Conservation (phyloP, 176 grass and related monocot genomes). For the Zoysia japonica region DNA sequence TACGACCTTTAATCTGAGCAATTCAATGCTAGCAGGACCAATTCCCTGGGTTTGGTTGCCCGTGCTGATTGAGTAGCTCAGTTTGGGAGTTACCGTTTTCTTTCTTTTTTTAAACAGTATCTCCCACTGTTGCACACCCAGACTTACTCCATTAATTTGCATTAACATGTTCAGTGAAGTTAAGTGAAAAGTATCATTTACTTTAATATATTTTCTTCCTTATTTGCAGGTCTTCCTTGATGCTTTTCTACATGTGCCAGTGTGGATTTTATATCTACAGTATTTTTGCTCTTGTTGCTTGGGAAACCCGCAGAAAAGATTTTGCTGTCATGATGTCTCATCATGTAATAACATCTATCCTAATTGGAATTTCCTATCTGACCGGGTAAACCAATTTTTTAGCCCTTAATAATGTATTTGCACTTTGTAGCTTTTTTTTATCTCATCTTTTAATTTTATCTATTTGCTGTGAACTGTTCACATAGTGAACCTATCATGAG, state of each 20-base stretch:
- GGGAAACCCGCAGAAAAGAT: conserved; percentile 99
- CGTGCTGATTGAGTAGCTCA: conserved; percentile 8
- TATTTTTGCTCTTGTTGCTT: conserved; percentile 88
- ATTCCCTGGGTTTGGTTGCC: conserved; percentile 20
- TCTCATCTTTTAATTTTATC: conserved; percentile 26
- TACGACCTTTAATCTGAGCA: conserved; percentile 1
- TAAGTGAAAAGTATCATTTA: conserved; percentile 13
- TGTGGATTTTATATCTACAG: conserved; percentile 99
- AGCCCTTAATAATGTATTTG: not conserved
- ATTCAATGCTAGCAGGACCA: conserved; percentile 9
- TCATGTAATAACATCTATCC: conserved; percentile 88
- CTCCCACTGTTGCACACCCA: not conserved
- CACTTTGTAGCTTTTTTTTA: not conserved
- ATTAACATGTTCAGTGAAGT: conserved; percentile 24
- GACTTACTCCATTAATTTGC: not conserved
- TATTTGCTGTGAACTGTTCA: not conserved
- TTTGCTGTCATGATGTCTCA: conserved; percentile 99
- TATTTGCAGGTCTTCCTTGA: conserved; percentile 60
- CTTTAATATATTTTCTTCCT: conserved; percentile 37
- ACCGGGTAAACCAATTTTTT: conserved; percentile 63
- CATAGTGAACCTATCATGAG: conserved; percentile 16
- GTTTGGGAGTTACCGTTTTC: not conserved
- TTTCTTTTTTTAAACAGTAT: conserved; percentile 25
- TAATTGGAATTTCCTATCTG: conserved; percentile 87
- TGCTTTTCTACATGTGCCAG: conserved; percentile 97